phyloP scores from a whole-genome alignment of 1,284 basidiomycete species.

The Thelephora terrestris region DNA sequence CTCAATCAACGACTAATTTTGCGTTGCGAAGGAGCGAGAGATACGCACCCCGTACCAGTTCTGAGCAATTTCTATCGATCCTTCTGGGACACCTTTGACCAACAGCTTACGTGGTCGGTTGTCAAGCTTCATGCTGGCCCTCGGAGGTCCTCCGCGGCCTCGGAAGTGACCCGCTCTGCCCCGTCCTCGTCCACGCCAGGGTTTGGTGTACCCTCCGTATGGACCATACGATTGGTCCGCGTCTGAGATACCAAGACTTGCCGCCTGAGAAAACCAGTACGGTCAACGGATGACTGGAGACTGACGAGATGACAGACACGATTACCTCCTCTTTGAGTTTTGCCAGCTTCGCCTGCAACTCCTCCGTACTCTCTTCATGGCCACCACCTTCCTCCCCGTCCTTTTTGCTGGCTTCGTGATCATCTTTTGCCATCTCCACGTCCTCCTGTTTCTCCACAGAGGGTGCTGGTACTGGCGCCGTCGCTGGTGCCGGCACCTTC shows the following conservation, averaged over 20 bases:
- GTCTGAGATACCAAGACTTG: slow-evolving; percentile 67
- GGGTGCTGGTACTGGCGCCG: slow-evolving; percentile 21
- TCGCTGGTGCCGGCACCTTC: slow-evolving; percentile 32
- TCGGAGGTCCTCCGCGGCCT: slow-evolving; percentile 56
- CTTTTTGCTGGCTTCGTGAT: slow-evolving; percentile 33
- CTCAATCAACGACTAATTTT: slow-evolving; percentile 8
- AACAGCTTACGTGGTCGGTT: slow-evolving; percentile 80
- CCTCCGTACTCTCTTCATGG: slow-evolving; percentile 65
- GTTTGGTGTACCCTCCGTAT: slow-evolving; percentile 36
- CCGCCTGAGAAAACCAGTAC: slow-evolving; percentile 40
- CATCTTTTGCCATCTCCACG: slow-evolving; percentile 13
- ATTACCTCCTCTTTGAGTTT: slow-evolving; percentile 76
- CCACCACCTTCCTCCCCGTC: slow-evolving; percentile 53
- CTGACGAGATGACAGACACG: background rate
- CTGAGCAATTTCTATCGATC: slow-evolving; percentile 49
- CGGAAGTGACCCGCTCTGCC: slow-evolving; percentile 46
- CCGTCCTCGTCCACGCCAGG: slow-evolving; percentile 58
- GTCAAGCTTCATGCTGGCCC: slow-evolving; percentile 78
- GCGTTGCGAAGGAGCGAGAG: slow-evolving; percentile 2
- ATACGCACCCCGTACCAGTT: slow-evolving; percentile 74
- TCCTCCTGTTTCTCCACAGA: slow-evolving; percentile 15
- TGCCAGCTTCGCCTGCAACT: slow-evolving; percentile 70
- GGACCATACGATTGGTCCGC: slow-evolving; percentile 22
- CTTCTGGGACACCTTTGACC: slow-evolving; percentile 55
- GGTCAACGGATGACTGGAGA: background rate